Conservation (phyloP, 108 stramenopile genomes). For the Cyclostephanos tholiformis region DNA sequence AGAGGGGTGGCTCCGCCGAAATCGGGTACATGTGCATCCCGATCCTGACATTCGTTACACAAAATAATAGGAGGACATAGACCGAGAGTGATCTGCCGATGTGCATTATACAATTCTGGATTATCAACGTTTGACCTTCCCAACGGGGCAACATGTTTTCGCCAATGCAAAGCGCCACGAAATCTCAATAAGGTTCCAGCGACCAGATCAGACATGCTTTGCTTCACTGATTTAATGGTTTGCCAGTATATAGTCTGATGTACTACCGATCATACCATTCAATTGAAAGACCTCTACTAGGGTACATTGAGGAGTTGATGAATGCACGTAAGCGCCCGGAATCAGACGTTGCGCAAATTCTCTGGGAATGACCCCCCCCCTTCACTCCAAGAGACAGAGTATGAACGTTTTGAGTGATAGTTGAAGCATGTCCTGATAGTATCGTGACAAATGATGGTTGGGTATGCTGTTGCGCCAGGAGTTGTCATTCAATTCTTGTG, state of each 20-base stretch:
- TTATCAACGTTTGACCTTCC: too few relatives aligned
- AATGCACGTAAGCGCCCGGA: neutral
- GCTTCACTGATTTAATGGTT: neutral
- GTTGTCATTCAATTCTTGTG: neutral
- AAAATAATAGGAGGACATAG: too few relatives aligned
- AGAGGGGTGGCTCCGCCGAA: too few relatives aligned
- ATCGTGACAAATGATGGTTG: neutral
- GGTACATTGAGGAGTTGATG: neutral
- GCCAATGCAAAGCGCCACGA: neutral
- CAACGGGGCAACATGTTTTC: neutral
- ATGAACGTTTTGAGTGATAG: neutral
- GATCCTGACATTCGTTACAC: too few relatives aligned
- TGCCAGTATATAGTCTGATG: neutral
- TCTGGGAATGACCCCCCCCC: neutral
- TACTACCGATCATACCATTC: conserved; percentile 6
- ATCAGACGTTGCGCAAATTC: neutral
- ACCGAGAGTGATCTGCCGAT: too few relatives aligned
- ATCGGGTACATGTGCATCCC: too few relatives aligned
- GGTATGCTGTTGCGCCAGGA: conserved; percentile 1
- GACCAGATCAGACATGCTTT: neutral
- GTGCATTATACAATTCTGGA: too few relatives aligned
- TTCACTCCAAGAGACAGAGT: neutral
- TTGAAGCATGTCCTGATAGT: neutral
- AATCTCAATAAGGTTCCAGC: neutral
- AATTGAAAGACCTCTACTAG: neutral